A percentile compares a stretch with the other conserved stretches of the same genome.
Conservation (phyloP, 2,329 filamentous ascomycete genomes). For the Fusarium illudens region DNA sequence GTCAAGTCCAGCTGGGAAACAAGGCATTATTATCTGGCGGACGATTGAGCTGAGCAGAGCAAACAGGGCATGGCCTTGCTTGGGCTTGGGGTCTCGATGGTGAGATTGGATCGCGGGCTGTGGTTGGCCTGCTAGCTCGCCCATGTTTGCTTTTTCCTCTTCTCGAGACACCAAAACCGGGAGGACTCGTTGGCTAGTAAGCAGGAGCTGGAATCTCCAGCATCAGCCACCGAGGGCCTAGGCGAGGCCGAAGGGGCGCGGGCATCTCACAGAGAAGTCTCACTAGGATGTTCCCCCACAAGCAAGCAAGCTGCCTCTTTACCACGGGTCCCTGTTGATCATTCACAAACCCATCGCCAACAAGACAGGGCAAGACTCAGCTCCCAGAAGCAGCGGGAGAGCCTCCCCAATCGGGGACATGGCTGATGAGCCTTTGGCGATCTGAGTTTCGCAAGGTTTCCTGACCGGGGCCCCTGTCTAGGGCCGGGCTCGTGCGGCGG, state of each 20-base stretch:
- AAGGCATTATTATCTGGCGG: slow-evolving; percentile 20
- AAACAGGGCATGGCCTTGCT: slow-evolving; percentile 38
- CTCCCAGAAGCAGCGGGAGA: slow-evolving; percentile 9
- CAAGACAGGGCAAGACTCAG: slow-evolving; percentile 11
- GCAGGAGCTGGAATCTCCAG: slow-evolving; percentile 31
- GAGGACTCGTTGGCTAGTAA: slow-evolving; percentile 9
- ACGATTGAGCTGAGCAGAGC: slow-evolving; percentile 18
- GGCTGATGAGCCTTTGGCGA: slow-evolving; percentile 25
- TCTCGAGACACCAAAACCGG: slow-evolving; percentile 24
- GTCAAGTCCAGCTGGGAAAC: not conserved
- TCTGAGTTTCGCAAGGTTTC: slow-evolving; percentile 26
- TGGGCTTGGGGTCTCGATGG: slow-evolving; percentile 10
- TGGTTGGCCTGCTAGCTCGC: slow-evolving; percentile 28
- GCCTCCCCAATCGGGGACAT: slow-evolving; percentile 17
- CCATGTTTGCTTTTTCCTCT: slow-evolving; percentile 38
- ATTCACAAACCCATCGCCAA: slow-evolving; percentile 5
- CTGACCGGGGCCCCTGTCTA: slow-evolving; percentile 33
- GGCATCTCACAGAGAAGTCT: not conserved
- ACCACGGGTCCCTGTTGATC: slow-evolving; percentile 1
- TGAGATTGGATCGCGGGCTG: slow-evolving; percentile 17
- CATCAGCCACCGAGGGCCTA: slow-evolving; percentile 19
- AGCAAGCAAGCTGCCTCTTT: not conserved
- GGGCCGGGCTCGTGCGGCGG: slow-evolving; percentile 36
- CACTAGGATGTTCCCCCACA: not conserved
- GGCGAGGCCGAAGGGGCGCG: slow-evolving; percentile 25